Evolutionary conservation across 495 filamentous ascomycete genomes (phyloP), one percentile per base, ranked within the genome.

Genomic region (Ascobolus immersus): DNA sequence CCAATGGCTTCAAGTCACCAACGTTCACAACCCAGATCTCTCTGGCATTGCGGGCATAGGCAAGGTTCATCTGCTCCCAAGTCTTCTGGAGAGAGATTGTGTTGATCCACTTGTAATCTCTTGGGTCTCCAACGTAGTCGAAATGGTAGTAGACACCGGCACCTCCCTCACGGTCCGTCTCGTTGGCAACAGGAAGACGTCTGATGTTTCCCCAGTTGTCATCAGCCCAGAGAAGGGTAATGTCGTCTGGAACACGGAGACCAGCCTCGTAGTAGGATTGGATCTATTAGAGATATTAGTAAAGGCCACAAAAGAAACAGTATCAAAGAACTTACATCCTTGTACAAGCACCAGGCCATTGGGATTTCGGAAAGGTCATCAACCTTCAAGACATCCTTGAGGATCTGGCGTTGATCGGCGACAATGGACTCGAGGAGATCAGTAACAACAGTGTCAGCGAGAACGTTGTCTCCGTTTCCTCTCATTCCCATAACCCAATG

Each of bases 111-210:
- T 73, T 74, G 50, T 69, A 72, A 47, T 67, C 53, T 19, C 67
- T 56, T 19, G 66, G 57, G 34, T 62, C 65, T 11, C 71, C 70
- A 18, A 73, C 69, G 42, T 69, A 79, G 44, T 80, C 72, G 38
- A 76, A 69, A 46, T 77, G 72, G 41, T 77, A 79, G 45, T 78
- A 78, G 7, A 77, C 63, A n/a, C 74, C 73, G 13, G 73, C 70
- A 8, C 73, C 70, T 17, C 67, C 72, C 8, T 54, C 36, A 26
- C 73, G 55, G n/a, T 46, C 42, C 0, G 58, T 67, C 52, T 79
- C 73, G 40, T 67, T 60, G 0, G 39, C 55, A 17, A 71, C 44
- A 5, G 75, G 75, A 27, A 79, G 60, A 31, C 71, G 55, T 11
- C 67, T 62, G 20, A 74, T 52, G 47, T 74, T 71, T 6, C 71